phyloP scores from a whole-genome alignment of 192 early-diverging fungal genomes.

The Podila epicladia region DNA sequence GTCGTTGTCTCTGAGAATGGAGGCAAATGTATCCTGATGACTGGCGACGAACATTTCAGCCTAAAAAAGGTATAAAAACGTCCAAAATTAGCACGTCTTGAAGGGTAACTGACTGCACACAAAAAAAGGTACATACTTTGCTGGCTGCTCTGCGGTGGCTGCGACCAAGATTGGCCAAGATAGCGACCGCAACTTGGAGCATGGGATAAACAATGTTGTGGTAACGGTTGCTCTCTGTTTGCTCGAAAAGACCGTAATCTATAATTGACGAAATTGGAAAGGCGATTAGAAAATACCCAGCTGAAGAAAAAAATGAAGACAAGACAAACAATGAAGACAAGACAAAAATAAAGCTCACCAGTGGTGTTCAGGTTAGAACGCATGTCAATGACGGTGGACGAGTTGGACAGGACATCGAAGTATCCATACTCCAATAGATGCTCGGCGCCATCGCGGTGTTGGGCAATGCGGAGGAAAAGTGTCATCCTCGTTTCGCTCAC shows the following conservation, averaged over 20 bases:
- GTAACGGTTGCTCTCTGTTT: conserved; percentile 44
- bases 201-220: conserved; percentile 52
- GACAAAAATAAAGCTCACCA: conserved; percentile 10
- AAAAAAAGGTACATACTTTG: conserved; percentile 21
- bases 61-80: conserved; percentile 5
- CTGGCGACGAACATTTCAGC: conserved; percentile 47
- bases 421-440: conserved; percentile 81
- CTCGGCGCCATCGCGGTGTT: conserved; percentile 77
- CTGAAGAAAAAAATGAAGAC: background rate
- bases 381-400: conserved; percentile 46
- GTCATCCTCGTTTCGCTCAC: conserved; percentile 87
- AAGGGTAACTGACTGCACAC: background rate
- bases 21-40: conserved; percentile 60
- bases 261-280: background rate
- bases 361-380: conserved; percentile 37
- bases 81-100: no score
- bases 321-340: background rate
- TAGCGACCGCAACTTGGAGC: conserved; percentile 43
- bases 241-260: conserved; percentile 49
- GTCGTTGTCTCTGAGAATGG: conserved; percentile 63
- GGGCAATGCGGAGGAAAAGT: conserved; percentile 83
- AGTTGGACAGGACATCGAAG: conserved; percentile 72
- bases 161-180: conserved; percentile 46
- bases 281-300: background rate
- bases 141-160: conserved; percentile 42